Percentiles rank a stretch among this genome's conserved stretches.
Evolutionary conservation across 1,284 basidiomycete genomes (phyloP).

Genomic region (Apiotrichum veenhuisii): DNA sequence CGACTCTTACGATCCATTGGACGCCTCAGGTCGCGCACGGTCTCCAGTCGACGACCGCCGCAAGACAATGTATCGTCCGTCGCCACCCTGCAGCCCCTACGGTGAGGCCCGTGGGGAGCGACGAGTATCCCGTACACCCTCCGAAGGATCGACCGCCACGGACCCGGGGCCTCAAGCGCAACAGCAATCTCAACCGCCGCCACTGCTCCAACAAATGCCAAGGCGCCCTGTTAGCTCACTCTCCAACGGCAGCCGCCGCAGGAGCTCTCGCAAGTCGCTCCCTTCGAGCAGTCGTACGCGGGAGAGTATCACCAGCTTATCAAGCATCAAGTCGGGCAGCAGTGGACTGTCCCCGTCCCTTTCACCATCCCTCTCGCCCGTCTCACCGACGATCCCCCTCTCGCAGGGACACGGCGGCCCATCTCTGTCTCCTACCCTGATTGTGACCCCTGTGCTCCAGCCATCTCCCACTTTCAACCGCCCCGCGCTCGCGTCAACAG

Average conservation of each 20-base stretch:
- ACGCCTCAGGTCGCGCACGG: not conserved
- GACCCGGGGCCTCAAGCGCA: not conserved
- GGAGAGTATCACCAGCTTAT: constrained; percentile 1
- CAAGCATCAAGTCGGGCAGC: not conserved
- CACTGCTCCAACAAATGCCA: not conserved
- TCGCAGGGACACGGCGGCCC: not conserved
- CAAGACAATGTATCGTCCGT: not conserved
- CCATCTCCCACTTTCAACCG: not conserved
- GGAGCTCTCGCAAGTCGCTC: not conserved
- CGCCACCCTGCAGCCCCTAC: not conserved
- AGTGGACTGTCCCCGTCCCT: not conserved
- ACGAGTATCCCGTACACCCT: not conserved
- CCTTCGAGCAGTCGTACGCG: not conserved
- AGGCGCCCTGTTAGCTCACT: not conserved
- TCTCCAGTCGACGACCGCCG: not conserved
- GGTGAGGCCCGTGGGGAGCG: not conserved
- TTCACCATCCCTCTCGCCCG: not conserved
- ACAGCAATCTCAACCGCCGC: not conserved
- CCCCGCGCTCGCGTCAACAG: not conserved
- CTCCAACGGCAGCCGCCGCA: not conserved
- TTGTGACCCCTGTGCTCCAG: not conserved
- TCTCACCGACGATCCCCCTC: not conserved
- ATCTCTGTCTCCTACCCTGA: not conserved
- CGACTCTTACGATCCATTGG: not conserved
- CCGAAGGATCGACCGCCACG: not conserved